A percentile compares a stretch with the other conserved stretches of the same genome.
These are phyloP conservation scores for Vitis cinerea DNA, from an alignment of 164 flowering plant genomes.

Conservation along the genomic window DNA sequence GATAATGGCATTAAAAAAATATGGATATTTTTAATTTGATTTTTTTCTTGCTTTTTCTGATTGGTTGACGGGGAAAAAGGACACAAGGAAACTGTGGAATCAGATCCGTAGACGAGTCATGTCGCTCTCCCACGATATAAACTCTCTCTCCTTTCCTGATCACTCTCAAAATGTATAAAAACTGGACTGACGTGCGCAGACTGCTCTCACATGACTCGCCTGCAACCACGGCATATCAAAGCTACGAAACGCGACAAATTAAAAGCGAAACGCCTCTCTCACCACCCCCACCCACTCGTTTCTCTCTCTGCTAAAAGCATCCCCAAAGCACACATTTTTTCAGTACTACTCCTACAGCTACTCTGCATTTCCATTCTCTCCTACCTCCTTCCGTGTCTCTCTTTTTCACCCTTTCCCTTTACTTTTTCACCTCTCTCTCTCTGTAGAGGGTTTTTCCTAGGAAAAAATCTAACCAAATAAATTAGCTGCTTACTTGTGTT, in stretches of 20 bases:
- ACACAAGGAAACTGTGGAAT: no score
- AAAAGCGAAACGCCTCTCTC: slow-evolving; percentile 7
- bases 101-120: no score
- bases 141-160: not conserved
- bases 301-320: slow-evolving; percentile 12
- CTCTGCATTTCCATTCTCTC: not conserved
- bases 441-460: not conserved
- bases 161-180: slow-evolving; percentile 7
- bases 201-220: slow-evolving; percentile 35
- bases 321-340: slow-evolving; percentile 1
- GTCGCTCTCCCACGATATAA: not conserved
- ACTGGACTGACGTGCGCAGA: slow-evolving; percentile 6
- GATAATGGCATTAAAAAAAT: no score
- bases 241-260: not conserved
- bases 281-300: not conserved
- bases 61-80: no score
- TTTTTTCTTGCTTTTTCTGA: no score
- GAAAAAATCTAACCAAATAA: no score
- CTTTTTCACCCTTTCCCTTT: not conserved
- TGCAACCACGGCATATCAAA: slow-evolving; percentile 12
- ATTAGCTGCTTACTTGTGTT: not conserved
- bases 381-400: not conserved
- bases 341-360: slow-evolving; percentile 13
- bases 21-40: no score
- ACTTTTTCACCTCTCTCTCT: slow-evolving; percentile 3